Conservation (phyloP, 768 basidiomycete species). For the Mycena polygramma region DNA sequence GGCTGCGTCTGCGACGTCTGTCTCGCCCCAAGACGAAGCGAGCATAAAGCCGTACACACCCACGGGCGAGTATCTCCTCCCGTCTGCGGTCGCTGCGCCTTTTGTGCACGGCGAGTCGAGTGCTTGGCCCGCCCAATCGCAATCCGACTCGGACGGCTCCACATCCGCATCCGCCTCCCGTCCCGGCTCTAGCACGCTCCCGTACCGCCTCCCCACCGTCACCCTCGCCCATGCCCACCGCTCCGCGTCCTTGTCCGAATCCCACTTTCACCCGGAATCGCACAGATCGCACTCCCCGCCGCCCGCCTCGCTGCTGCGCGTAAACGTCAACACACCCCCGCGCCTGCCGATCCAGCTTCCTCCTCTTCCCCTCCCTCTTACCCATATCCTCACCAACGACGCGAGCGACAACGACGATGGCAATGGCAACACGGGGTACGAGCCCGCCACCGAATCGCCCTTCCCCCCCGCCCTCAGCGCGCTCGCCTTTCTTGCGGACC, state of each 20-base stretch:
- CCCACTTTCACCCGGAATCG: too few relatives aligned
- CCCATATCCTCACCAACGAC: too few relatives aligned
- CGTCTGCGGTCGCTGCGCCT: neutral
- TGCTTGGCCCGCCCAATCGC: conserved; percentile 12
- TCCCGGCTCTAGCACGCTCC: neutral
- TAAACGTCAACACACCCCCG: conserved; percentile 31
- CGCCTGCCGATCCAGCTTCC: conserved; percentile 23
- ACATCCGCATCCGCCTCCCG: neutral
- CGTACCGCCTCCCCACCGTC: conserved; percentile 13
- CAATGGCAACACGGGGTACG: too few relatives aligned
- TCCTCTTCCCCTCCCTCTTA: too few relatives aligned
- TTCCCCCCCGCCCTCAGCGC: neutral
- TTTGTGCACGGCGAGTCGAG: neutral
- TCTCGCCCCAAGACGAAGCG: conserved; percentile 3
- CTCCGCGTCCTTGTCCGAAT: too few relatives aligned
- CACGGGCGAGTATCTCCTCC: conserved; percentile 21
- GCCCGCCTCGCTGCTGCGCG: conserved; percentile 26
- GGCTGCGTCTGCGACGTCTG: neutral
- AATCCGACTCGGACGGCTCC: neutral
- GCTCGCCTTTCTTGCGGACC: neutral
- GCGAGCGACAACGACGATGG: neutral
- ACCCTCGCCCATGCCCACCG: conserved; percentile 4
- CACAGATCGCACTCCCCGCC: conserved; percentile 11
- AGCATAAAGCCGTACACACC: conserved; percentile 22
- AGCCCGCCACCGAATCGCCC: neutral